Evolutionary conservation across 495 filamentous ascomycete species (phyloP).

Genomic region (Poronia punctata): DNA sequence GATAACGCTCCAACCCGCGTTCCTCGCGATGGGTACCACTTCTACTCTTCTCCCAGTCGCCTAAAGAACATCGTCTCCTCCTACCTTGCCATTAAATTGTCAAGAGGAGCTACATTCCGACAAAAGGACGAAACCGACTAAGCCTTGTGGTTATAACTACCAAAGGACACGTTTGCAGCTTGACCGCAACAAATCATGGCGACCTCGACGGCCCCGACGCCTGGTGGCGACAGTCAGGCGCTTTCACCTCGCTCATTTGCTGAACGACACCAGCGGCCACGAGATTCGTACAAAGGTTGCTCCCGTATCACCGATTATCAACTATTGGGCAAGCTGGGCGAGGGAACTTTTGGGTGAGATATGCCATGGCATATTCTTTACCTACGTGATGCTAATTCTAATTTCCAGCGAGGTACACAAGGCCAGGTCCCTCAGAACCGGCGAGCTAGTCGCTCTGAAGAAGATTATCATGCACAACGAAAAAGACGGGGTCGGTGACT

Average conservation of each 20-base stretch:
- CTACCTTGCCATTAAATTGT: too few relatives aligned
- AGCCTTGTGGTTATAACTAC: too few relatives aligned
- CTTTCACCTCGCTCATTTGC: constrained; percentile 40
- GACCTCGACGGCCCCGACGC: constrained; percentile 23
- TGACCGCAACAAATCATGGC: constrained; percentile 27
- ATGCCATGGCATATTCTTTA: background rate
- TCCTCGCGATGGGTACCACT: too few relatives aligned
- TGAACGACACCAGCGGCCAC: constrained; percentile 35
- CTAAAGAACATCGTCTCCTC: too few relatives aligned
- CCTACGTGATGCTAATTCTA: constrained; percentile 10
- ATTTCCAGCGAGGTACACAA: constrained; percentile 79
- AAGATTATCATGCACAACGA: constrained; percentile 89
- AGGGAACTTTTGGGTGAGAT: constrained; percentile 89
- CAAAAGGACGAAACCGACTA: too few relatives aligned
- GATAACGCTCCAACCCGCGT: too few relatives aligned
- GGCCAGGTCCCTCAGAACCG: constrained; percentile 67
- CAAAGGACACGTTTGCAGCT: constrained; percentile 3
- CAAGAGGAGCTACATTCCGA: too few relatives aligned
- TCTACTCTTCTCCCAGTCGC: too few relatives aligned
- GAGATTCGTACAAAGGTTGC: constrained; percentile 67
- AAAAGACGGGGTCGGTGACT: constrained; percentile 62
- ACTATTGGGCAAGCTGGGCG: constrained; percentile 83
- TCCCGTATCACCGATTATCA: constrained; percentile 85
- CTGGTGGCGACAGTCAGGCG: constrained; percentile 18
- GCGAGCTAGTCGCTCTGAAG: constrained; percentile 77